Percentiles rank a stretch among this genome's conserved stretches.
phyloP scores from a whole-genome alignment of 805 yeast genomes.

The Saturnispora gosingensis region DNA sequence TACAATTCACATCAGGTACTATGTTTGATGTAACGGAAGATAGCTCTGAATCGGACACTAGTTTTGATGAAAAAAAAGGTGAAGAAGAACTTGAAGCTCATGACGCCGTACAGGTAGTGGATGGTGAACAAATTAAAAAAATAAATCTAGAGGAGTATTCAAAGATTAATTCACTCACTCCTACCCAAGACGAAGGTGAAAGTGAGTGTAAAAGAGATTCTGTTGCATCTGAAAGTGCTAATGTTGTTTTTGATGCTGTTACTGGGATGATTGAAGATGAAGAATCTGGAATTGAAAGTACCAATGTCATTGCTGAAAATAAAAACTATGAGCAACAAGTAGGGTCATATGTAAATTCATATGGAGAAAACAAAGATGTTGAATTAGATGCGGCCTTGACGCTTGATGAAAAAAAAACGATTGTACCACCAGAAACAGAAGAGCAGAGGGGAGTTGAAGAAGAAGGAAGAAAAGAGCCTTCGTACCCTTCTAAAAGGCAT shows the following conservation, averaged over 20 bases:
- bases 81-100: neutral
- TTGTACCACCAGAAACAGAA: neutral
- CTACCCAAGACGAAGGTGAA: too few relatives aligned
- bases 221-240: neutral
- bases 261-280: neutral
- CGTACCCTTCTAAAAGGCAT: neutral
- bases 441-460: too few relatives aligned
- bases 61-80: neutral
- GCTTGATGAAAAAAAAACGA: neutral
- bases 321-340: neutral
- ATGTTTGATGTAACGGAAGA: slow-evolving; percentile 5
- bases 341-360: neutral
- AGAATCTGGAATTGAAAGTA: slow-evolving; percentile 1
- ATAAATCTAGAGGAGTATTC: neutral
- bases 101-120: neutral
- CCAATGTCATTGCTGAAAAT: neutral
- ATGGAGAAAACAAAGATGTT: neutral
- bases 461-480: neutral
- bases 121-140: neutral
- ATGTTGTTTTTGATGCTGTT: neutral
- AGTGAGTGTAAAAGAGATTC: too few relatives aligned
- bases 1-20: slow-evolving; percentile 4
- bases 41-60: neutral
- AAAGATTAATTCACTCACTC: neutral
- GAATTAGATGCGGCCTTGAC: neutral